A percentile compares a stretch with the other conserved stretches of the same genome.
Evolutionary conservation across 1,284 basidiomycete species (phyloP).

Genomic region (Blastosporella zonata): DNA sequence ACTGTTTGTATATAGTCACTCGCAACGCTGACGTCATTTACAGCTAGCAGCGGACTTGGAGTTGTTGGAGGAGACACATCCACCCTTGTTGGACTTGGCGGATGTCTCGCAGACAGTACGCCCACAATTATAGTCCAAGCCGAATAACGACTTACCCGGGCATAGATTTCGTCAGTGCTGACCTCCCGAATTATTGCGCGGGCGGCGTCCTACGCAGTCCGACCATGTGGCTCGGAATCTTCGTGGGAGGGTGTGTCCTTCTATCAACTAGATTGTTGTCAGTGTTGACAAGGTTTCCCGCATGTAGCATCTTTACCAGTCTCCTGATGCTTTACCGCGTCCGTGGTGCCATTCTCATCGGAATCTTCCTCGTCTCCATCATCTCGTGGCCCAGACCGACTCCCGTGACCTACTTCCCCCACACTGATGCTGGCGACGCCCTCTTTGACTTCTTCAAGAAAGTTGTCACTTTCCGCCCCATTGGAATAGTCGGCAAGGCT

Average conservation of each 20-base stretch:
- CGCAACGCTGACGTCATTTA: not conserved
- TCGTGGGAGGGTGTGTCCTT: conserved; percentile 73
- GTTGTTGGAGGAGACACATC: conserved; percentile 75
- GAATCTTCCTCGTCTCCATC: conserved; percentile 83
- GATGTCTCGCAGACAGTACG: conserved; percentile 60
- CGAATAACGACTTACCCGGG: conserved; percentile 11
- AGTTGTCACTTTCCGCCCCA: conserved; percentile 74
- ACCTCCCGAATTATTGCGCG: conserved; percentile 60
- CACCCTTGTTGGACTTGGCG: conserved; percentile 80
- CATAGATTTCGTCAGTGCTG: conserved; percentile 28
- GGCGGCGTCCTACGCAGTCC: conserved; percentile 71
- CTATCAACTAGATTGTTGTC: conserved; percentile 7
- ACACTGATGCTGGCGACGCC: conserved; percentile 65
- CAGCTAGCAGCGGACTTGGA: conserved; percentile 65
- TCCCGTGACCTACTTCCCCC: conserved; percentile 80
- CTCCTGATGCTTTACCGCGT: conserved; percentile 85
- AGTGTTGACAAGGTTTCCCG: not conserved
- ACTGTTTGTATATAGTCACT: not conserved
- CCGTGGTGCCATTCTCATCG: conserved; percentile 80
- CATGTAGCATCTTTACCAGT: conserved; percentile 66
- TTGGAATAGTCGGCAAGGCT: conserved; percentile 59
- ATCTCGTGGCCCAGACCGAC: conserved; percentile 87
- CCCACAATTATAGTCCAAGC: not conserved
- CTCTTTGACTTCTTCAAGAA: conserved; percentile 87
- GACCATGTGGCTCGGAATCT: conserved; percentile 87